Conservation (phyloP, 2,329 filamentous ascomycete genomes). For the Hypocreales sp. region DNA sequence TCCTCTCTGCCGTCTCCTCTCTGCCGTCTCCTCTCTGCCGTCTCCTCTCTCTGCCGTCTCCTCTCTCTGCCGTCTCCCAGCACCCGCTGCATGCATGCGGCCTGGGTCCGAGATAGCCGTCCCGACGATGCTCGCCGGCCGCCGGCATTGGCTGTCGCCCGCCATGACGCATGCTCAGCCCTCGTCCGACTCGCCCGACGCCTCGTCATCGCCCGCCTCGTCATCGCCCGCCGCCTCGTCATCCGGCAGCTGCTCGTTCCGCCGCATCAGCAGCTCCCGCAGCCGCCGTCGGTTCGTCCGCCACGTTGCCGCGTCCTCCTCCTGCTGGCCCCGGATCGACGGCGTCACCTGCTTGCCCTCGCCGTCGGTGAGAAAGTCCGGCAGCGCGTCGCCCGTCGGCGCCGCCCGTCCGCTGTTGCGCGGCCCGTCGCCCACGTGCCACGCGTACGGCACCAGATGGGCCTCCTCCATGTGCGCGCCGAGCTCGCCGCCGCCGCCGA, state of each 20-base stretch:
- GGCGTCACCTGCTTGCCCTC: conserved; percentile 43
- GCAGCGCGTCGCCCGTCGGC: conserved; percentile 17
- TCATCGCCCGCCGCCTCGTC: conserved; percentile 18
- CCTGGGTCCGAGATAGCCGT: too few species aligned
- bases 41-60: too few species aligned
- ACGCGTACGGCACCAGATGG: conserved; percentile 38
- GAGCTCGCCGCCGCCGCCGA: conserved; percentile 23
- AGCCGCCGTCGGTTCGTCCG: conserved; percentile 28
- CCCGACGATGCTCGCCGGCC: too few species aligned
- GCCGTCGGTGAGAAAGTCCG: conserved; percentile 34
- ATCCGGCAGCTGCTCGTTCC: conserved; percentile 30
- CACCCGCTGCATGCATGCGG: too few species aligned
- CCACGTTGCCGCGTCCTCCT: conserved; percentile 32
- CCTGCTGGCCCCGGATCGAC: conserved; percentile 31
- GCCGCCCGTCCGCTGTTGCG: conserved; percentile 18
- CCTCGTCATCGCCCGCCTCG: conserved; percentile 23
- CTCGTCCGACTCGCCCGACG: conserved; percentile 10
- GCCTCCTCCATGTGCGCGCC: conserved; percentile 32
- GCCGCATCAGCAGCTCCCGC: conserved; percentile 23
- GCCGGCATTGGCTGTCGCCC: too few species aligned
- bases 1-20: too few species aligned
- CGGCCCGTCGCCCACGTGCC: conserved; percentile 46
- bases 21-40: too few species aligned
- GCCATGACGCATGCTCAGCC: not conserved
- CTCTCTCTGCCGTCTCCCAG: too few species aligned